Conservation (phyloP, 805 yeast species). For the Candida silvicultrix region DNA sequence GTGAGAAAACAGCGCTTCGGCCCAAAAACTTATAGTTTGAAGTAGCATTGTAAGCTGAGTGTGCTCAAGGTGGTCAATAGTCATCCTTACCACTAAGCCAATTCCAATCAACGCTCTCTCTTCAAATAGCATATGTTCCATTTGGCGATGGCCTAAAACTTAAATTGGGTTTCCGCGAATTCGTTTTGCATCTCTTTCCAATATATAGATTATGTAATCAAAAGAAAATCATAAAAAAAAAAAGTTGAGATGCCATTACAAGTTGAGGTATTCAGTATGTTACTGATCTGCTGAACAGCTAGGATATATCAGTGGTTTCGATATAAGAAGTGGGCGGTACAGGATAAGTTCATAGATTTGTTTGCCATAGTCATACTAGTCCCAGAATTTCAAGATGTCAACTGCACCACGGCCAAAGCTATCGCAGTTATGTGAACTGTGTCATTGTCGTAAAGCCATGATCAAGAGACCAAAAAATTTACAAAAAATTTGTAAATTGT, state of each 20-base stretch:
- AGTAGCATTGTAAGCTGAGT: not conserved
- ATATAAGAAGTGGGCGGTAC: too few species aligned
- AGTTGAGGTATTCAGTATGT: not conserved
- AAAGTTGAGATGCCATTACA: not conserved
- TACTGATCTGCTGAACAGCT: too few species aligned
- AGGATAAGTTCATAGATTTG: too few species aligned
- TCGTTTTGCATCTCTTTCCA: too few species aligned
- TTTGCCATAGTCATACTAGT: too few species aligned
- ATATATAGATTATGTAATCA: not conserved
- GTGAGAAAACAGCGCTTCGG: not conserved
- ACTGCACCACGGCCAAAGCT: constrained; percentile 19
- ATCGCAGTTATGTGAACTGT: constrained; percentile 68
- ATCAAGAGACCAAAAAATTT: constrained; percentile 89
- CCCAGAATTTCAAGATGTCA: not conserved
- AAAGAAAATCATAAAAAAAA: not conserved
- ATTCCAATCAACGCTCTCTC: too few species aligned
- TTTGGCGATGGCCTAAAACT: too few species aligned
- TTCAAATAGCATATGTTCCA: too few species aligned
- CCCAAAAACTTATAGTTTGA: too few species aligned
- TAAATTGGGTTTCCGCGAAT: not conserved
- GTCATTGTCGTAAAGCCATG: constrained; percentile 77
- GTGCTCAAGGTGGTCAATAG: too few species aligned
- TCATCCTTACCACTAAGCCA: too few species aligned
- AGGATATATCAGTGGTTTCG: too few species aligned
- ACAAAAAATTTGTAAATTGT: constrained; percentile 82